These are phyloP conservation scores for Pueraria montana DNA, from an alignment of 306 rosid genomes.

Conservation along the genomic window DNA sequence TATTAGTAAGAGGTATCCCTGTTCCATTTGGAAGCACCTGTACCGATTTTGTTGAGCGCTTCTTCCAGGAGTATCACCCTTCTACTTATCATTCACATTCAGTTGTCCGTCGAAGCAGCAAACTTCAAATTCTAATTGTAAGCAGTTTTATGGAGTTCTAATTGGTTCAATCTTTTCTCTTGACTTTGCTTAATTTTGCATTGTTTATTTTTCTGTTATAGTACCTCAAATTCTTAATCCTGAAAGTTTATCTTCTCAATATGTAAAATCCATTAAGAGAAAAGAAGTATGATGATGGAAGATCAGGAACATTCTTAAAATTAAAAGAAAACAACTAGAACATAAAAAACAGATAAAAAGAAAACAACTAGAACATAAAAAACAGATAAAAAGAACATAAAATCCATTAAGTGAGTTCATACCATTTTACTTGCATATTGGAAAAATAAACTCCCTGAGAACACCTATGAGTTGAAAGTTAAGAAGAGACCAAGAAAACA, in stretches of 20 bases:
- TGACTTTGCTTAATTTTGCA: conserved; percentile 22
- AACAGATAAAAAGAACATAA: background rate
- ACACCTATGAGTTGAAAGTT: background rate
- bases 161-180: conserved; percentile 32
- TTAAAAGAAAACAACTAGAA: conserved; percentile 1
- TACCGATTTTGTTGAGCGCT: conserved; percentile 64
- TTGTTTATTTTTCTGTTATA: background rate
- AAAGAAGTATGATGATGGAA: background rate
- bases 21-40: conserved; percentile 64
- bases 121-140: conserved; percentile 77
- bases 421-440: background rate
- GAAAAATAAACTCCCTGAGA: background rate
- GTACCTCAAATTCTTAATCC: conserved; percentile 38
- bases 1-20: conserved; percentile 78
- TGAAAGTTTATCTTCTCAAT: background rate
- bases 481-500: too few relatives aligned
- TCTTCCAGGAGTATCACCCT: conserved; percentile 72
- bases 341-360: background rate
- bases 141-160: conserved; percentile 53
- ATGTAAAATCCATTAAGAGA: background rate
- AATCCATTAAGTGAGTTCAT: background rate
- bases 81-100: conserved; percentile 77
- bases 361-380: conserved; percentile 14
- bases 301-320: background rate
- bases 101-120: conserved; percentile 63